Evolutionary conservation across 2,329 filamentous ascomycete species (phyloP).

Genomic region (Paraconiothyrium sp.): DNA sequence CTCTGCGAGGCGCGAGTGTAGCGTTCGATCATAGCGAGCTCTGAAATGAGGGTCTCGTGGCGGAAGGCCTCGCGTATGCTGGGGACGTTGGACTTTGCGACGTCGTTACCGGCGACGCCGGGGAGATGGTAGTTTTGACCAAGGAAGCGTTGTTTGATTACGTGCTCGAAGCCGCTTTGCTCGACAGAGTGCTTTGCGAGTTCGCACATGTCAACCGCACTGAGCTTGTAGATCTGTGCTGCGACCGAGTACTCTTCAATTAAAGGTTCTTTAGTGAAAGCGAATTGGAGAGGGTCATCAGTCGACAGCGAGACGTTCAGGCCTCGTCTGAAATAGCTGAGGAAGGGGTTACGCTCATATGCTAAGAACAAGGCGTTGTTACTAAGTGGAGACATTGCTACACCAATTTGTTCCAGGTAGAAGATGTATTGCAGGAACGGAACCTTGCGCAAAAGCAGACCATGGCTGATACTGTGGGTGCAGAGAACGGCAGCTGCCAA

Average conservation of each 20-base stretch:
- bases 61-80: slow-evolving; percentile 91
- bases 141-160: slow-evolving; percentile 91
- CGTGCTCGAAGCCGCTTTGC: slow-evolving; percentile 91
- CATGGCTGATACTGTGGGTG: slow-evolving; percentile 97
- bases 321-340: slow-evolving; percentile 93
- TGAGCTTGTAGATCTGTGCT: slow-evolving; percentile 98
- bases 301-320: slow-evolving; percentile 96
- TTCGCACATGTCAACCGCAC: slow-evolving; percentile 97
- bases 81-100: slow-evolving; percentile 96
- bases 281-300: slow-evolving; percentile 96
- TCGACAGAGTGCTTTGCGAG: slow-evolving; percentile 94
- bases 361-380: slow-evolving; percentile 97
- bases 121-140: slow-evolving; percentile 79
- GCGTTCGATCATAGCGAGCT: slow-evolving; percentile 72
- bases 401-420: slow-evolving; percentile 97
- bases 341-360: slow-evolving; percentile 95
- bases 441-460: slow-evolving; percentile 89
- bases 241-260: slow-evolving; percentile 99
- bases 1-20: slow-evolving; percentile 53
- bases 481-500: slow-evolving; percentile 89
- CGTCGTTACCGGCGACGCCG: slow-evolving; percentile 85
- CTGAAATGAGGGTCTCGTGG: slow-evolving; percentile 84
- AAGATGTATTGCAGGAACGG: slow-evolving; percentile 96
- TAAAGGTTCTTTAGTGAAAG: slow-evolving; percentile 96
- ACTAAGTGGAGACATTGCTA: slow-evolving; percentile 98